phyloP scores from a whole-genome alignment of 305 asterid genomes.

The Stenogyne calaminthoides region DNA sequence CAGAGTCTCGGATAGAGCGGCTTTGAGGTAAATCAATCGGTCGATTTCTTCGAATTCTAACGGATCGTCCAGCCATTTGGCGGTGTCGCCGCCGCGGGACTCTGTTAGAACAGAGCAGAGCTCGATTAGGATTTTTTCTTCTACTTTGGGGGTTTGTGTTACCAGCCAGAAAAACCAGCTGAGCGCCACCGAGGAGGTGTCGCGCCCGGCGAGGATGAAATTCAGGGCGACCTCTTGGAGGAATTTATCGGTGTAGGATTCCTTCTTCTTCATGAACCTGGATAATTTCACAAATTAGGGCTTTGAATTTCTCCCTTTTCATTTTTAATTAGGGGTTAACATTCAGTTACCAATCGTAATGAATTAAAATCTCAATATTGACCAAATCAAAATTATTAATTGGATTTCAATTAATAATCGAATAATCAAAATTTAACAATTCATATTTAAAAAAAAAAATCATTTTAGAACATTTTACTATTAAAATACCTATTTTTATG shows the following conservation, averaged over 20 bases:
- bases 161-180: constrained; percentile 69
- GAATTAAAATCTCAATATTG: too few relatives aligned
- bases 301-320: not conserved
- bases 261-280: constrained; percentile 51
- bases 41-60: constrained; percentile 63
- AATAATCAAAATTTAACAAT: too few relatives aligned
- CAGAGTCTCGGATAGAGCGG: constrained; percentile 65
- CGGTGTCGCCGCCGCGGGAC: constrained; percentile 42
- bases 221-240: constrained; percentile 58
- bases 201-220: constrained; percentile 65
- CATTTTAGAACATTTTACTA: too few relatives aligned
- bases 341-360: too few relatives aligned
- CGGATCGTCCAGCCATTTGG: constrained; percentile 58
- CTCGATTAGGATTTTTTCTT: constrained; percentile 47
- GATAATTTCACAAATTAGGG: not conserved
- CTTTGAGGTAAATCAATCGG: constrained; percentile 50
- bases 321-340: too few relatives aligned
- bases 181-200: constrained; percentile 65
- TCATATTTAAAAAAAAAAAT: too few relatives aligned
- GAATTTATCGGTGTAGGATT: constrained; percentile 41
- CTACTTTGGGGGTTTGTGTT: constrained; percentile 37
- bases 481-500: too few relatives aligned
- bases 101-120: constrained; percentile 40
- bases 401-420: too few relatives aligned
- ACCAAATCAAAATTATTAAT: too few relatives aligned